Base-by-base conservation (phyloP, 2,329 filamentous ascomycete genomes). In the Xylariaceae sp. region DNA sequence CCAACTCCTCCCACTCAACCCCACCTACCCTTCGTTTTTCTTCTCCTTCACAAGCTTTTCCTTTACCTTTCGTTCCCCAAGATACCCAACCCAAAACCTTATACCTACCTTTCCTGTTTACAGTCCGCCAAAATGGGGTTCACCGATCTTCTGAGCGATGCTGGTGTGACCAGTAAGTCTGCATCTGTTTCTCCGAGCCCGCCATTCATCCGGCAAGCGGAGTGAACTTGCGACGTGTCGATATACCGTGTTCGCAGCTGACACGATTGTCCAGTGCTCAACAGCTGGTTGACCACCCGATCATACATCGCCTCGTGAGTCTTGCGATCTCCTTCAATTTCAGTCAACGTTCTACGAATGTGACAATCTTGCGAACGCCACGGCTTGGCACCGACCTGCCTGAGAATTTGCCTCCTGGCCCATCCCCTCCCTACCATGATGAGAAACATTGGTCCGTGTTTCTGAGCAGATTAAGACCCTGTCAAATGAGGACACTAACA, bases 361-460 rank as follows among this genome's bases (percentile, higher is more conserved):
- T 44, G 34, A 49, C 29, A 26, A 11, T 11, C 22, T 35, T 35
- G 24, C 37, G 26, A 47, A 34, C 30, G 28, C 42, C 34, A 24
- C 18, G 37, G 38, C 38, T 45, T 41, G 40, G 45, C 42, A 41
- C 49, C 49, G 39, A 51, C 48, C 37, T 9, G 34, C 36, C 22
- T 26, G 11, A 26, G 22, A 26, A 26, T 11, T 26, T 11, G 22
- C 22, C 22, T 26, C 6, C 22, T 11, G 11, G 22, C 49, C 49
- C 50, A 51, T 51, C 66, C 58, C 54, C 55, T 42, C 36, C 35
- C 38, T 41, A 49, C 36, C 37, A 76, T 83, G 81, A 86, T 85
- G 81, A 86, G 73, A 82, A 74, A 69, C 70, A 77, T 86, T 86
- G 81, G 83, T 87, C 83, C 83, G 81, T 87, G 82, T 87, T 87